Evolutionary conservation across 371 early-diverging fungal species (phyloP), one percentile per base, ranked within the genome.

Genomic region (Modicella reniformis): DNA sequence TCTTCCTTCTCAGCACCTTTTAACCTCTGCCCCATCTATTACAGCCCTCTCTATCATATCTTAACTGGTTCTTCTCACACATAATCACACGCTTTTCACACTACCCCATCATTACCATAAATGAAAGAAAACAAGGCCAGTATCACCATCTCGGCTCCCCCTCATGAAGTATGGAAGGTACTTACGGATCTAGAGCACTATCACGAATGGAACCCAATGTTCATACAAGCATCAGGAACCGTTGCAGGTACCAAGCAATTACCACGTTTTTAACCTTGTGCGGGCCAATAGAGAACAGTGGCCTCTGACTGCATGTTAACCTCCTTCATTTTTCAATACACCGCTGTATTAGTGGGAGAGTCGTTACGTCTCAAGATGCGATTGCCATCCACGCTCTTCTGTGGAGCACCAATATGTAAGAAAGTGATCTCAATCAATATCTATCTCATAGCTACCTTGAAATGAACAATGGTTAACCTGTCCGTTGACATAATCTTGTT

Each of bases 401-500:
- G 79, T 29, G 79, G 79, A 13, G 69, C 67, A 51, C 79, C 79
- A 41, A 19, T 72, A 9, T 65, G 79, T 77, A 77, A 58, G 69
- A 40, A 8, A 5, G 15, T 0, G 44, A 17, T 3, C 44, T 44
- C 5, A 12, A 37, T 12, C 12, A 37, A 5, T 37, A 12, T 37
- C 37, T 10, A 28, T 21, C 33, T 40, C 17, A 4, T 33, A n/a
- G n/a, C n/a, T n/a, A n/a, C n/a, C n/a, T n/a, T n/a, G n/a, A n/a
- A n/a, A n/a, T n/a, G n/a, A n/a, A n/a, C n/a, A n/a, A n/a, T n/a
- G n/a, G n/a, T n/a, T n/a, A n/a, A n/a, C n/a, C n/a, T n/a, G n/a
- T n/a, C n/a, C n/a, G 23, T n/a, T 19, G 49, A 5, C 19, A 6
- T 49, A n/a, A 19, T 49, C 49, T 49, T 15, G n/a, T 49, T 49